Percentiles rank a stretch among this genome's conserved stretches.
Evolutionary conservation across 2,329 filamentous ascomycete species (phyloP).

Genomic region (Hansfordia pulvinata): DNA sequence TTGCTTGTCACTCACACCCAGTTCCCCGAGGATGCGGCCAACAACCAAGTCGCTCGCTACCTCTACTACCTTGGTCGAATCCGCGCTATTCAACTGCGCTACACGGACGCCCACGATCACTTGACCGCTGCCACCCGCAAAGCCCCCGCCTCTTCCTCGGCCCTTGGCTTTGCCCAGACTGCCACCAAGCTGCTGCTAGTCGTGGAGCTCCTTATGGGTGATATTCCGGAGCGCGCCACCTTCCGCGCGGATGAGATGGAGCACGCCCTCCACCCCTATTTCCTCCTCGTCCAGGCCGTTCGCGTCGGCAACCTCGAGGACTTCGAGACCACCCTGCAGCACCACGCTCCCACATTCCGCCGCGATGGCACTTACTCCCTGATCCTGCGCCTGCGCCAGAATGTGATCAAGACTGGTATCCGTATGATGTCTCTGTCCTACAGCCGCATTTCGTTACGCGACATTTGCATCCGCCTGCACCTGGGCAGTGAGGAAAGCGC

Average conservation of each 20-base stretch:
- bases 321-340: slow-evolving; percentile 76
- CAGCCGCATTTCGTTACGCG: slow-evolving; percentile 88
- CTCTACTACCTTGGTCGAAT: slow-evolving; percentile 96
- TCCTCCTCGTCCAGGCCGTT: slow-evolving; percentile 86
- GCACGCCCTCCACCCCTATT: slow-evolving; percentile 79
- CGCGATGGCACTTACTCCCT: slow-evolving; percentile 91
- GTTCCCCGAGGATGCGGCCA: slow-evolving; percentile 86
- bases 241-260: slow-evolving; percentile 87
- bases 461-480: slow-evolving; percentile 92
- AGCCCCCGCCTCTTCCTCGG: slow-evolving; percentile 77
- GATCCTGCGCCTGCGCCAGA: slow-evolving; percentile 87
- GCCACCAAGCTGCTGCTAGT: slow-evolving; percentile 94
- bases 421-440: slow-evolving; percentile 99
- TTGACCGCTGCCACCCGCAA: slow-evolving; percentile 88
- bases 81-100: slow-evolving; percentile 88
- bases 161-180: slow-evolving; percentile 88
- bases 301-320: slow-evolving; percentile 92
- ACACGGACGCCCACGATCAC: slow-evolving; percentile 94
- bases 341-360: slow-evolving; percentile 73
- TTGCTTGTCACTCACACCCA: slow-evolving; percentile 90
- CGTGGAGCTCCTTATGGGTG: slow-evolving; percentile 94
- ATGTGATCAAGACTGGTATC: slow-evolving; percentile 98
- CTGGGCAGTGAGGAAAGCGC: slow-evolving; percentile 93
- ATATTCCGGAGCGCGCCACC: slow-evolving; percentile 88
- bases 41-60: slow-evolving; percentile 96